Base-by-base conservation (phyloP, 2,329 filamentous ascomycete genomes). In the Leptographium wingfieldii region DNA sequence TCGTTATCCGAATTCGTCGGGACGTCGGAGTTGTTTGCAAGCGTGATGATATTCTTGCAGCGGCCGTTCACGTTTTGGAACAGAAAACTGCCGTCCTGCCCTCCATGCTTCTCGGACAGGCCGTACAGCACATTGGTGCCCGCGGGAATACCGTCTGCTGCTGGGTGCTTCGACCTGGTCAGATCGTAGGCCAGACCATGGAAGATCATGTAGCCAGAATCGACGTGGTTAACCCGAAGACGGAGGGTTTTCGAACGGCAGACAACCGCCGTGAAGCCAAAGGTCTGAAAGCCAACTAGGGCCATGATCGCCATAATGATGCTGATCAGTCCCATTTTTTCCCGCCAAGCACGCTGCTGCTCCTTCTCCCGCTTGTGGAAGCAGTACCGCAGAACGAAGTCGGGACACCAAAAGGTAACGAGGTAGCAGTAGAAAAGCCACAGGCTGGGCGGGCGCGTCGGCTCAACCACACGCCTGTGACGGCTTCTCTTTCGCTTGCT, bases 31-130 rank as follows among this genome's bases (percentile, higher is more conserved):
- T 77, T 77, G 1, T 80, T 70, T 1, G 87, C 82, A 9, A 79
- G 73, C 0, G 83, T 95, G 69, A 99, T 96, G 60, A 97, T 74
- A 11, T 81, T 88, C 75, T 97, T 99, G 80, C 94, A 99, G 63
- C 88, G 88, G 55, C 94, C 95, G 67, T 99, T 99, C 72, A 99
- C 94, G 66, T 97, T 95, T 71, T 99, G 94, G 74, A 99, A 99
- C 69, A 99, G 75, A 71, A 99, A 99, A 69, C 92, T 97, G 61
- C 90, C 92, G 70, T 99, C 95, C 72, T 88, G 82, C n/a, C 92
- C 94, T 59, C 85, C 86, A 67, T 92, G 84, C 69, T 89, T 89
- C 66, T 87, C 82, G 1, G 86, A 80, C n/a, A 95, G 75, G 70
- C 96, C 91, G 68, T 84, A 97, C 16, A 99, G 77, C 29, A 99